A percentile compares a stretch with the other conserved stretches of the same genome.
phyloP scores from a whole-genome alignment of 192 early-diverging fungal species.

The Funneliformis geosporum region DNA sequence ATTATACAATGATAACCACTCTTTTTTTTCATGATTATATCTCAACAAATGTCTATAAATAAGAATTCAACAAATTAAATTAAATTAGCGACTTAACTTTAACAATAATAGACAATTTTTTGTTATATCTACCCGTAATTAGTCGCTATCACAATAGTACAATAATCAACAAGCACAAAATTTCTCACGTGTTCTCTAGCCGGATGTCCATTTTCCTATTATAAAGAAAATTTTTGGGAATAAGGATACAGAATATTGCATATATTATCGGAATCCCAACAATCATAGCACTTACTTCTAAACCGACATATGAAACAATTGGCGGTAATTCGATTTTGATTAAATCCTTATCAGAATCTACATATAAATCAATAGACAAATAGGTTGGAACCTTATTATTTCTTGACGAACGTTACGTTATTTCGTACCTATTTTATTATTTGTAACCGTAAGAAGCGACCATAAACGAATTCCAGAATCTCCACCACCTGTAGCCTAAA shows the following conservation, averaged over 20 bases:
- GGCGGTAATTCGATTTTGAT: conserved; percentile 24
- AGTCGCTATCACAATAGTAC: conserved; percentile 41
- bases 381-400: not conserved
- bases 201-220: not conserved
- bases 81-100: not conserved
- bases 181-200: conserved; percentile 49
- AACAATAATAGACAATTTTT: not conserved
- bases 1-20: conserved; percentile 42
- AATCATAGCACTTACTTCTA: conserved; percentile 12
- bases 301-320: conserved; percentile 31
- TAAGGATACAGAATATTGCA: not conserved
- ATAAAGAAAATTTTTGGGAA: not conserved
- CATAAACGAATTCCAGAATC: conserved; percentile 81
- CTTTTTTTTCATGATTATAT: conserved; percentile 34
- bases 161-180: conserved; percentile 45
- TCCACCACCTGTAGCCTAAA: conserved; percentile 71
- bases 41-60: conserved; percentile 45
- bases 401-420: not conserved
- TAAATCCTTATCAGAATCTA: conserved; percentile 41
- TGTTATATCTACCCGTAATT: conserved; percentile 43
- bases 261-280: not conserved
- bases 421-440: conserved; percentile 54
- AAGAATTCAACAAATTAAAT: conserved; percentile 25
- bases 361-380: not conserved
- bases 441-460: conserved; percentile 55